phyloP scores from a whole-genome alignment of 108 stramenopile genomes.

The Stephanodiscus minutulus region DNA sequence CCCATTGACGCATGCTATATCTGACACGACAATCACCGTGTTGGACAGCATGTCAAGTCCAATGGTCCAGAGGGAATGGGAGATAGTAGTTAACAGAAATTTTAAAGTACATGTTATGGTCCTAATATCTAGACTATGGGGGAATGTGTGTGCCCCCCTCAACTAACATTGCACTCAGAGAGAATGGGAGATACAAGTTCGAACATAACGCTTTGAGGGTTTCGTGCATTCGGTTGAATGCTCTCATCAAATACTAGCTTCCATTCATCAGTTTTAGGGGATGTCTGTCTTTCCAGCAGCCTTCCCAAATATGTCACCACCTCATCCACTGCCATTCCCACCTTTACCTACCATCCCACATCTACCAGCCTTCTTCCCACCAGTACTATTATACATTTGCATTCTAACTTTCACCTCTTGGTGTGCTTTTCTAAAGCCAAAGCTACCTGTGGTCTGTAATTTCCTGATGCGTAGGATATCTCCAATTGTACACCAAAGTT shows the following conservation, averaged over 20 bases:
- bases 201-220: constrained; percentile 51
- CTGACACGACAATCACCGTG: constrained; percentile 31
- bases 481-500: constrained; percentile 38
- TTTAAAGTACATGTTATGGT: no score
- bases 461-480: constrained; percentile 32
- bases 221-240: constrained; percentile 34
- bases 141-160: no score
- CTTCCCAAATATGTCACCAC: background rate
- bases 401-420: constrained; percentile 8
- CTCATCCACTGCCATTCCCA: background rate
- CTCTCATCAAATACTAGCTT: constrained; percentile 54
- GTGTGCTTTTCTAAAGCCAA: constrained; percentile 14
- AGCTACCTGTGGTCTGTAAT: background rate
- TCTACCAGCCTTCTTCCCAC: constrained; percentile 9
- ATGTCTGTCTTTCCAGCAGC: background rate
- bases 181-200: constrained; percentile 66
- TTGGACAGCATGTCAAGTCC: constrained; percentile 32
- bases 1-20: constrained; percentile 28
- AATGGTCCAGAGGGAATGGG: no score
- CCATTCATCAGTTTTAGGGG: constrained; percentile 45
- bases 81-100: no score
- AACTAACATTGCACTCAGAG: no score
- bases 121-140: no score
- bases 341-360: background rate
- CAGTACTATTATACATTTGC: background rate